Base-by-base conservation (phyloP, 2,329 filamentous ascomycete species). In the Lecanicillium sp. region DNA sequence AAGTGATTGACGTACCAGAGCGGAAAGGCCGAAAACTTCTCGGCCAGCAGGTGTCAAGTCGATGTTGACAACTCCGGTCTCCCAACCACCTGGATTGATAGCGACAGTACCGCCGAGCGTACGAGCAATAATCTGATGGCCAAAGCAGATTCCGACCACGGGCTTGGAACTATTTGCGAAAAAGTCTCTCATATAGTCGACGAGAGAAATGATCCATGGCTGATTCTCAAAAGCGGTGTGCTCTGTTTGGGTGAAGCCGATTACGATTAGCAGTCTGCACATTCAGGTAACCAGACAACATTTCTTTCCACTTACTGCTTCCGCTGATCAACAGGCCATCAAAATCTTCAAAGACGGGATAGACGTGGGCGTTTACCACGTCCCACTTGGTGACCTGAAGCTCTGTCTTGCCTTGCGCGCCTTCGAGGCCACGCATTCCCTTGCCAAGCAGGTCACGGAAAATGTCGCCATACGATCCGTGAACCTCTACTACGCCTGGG, bases 131-230 rank as follows among this genome's bases (percentile, higher is more conserved):
- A 71, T 68, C 48, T 71, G 67, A 35, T 71, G 67, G 2, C 67
- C 67, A 44, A 70, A 71, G 45, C 67, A 71, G 28, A 70, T 56
- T 2, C 67, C 67, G 9, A 70, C 54, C 1, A 69, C 52, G 5
- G 55, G 59, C 13, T 50, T 46, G 4, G 53, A 49, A 9, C 59
- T 53, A 9, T 53, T 50, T 4, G 42, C 44, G 29, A 53, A 49
- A 5, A 54, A 58, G 29, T 49, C 48, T 14, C 47, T 48, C 6
- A 64, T 51, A 37, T 62, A 70, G 40, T 59, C 53, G 17, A 62
- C 60, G 15, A 71, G 53, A 13, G 55, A 53, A 14, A 64, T 32
- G 36, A 71, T 69, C 67, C 67, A 71, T 1, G 57, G 49, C 25
- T 65, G 57, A 35, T 67, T 54, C 32, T 64, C 54, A 41, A 62